These are phyloP conservation scores for Helicocarpus griseus DNA, from an alignment of 2,329 filamentous ascomycete genomes.

Conservation along the genomic window DNA sequence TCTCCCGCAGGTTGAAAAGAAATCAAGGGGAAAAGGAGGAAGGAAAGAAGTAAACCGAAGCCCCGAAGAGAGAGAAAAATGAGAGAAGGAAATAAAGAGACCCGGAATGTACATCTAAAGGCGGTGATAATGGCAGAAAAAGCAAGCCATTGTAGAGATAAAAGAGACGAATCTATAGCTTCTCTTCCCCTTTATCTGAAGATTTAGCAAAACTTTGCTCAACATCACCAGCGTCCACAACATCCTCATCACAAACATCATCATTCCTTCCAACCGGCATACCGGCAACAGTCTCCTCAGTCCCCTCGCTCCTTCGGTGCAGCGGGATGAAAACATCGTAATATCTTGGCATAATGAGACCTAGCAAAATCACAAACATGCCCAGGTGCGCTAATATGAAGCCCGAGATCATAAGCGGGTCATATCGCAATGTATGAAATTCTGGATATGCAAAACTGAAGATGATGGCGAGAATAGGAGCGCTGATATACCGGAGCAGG, in stretches of 20 bases:
- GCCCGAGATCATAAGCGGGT: slow-evolving; percentile 43
- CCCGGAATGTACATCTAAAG: too few relatives aligned
- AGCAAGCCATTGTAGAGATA: too few relatives aligned
- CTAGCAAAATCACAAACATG: slow-evolving; percentile 39
- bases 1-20: too few relatives aligned
- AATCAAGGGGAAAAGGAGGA: too few relatives aligned
- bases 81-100: too few relatives aligned
- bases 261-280: neutral
- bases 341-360: slow-evolving; percentile 45
- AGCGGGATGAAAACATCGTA: slow-evolving; percentile 45
- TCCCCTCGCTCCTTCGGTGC: slow-evolving; percentile 39
- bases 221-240: neutral
- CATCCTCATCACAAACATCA: neutral
- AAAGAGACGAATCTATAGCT: too few relatives aligned
- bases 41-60: too few relatives aligned
- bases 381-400: slow-evolving; percentile 41
- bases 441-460: slow-evolving; percentile 44
- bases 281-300: slow-evolving; percentile 11
- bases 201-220: neutral
- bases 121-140: too few relatives aligned
- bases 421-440: slow-evolving; percentile 40
- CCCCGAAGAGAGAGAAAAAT: too few relatives aligned
- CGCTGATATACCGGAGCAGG: slow-evolving; percentile 42
- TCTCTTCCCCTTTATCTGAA: neutral
- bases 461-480: slow-evolving; percentile 42